These are phyloP conservation scores for Boeremia lycopersici DNA, from an alignment of 2,329 filamentous ascomycete species.

Conservation along the genomic window DNA sequence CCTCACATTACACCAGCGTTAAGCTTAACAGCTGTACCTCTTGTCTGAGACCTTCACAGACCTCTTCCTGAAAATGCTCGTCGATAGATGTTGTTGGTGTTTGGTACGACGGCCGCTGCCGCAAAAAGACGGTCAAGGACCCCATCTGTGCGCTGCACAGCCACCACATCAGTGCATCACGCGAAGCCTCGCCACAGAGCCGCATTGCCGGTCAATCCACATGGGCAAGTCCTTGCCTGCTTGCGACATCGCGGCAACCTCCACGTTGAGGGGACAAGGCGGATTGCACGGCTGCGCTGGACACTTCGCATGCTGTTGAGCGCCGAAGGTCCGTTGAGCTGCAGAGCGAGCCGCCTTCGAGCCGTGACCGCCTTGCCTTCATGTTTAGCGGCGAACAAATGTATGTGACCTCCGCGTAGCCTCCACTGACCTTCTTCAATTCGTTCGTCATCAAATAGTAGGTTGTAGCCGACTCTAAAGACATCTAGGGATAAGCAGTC, in stretches of 20 bases:
- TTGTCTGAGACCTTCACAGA: neutral
- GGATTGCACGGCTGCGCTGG: conserved; percentile 9
- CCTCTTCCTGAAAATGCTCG: too few species aligned
- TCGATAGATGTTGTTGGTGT: neutral
- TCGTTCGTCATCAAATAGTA: too few species aligned
- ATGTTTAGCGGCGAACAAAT: neutral
- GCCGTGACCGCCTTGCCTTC: neutral
- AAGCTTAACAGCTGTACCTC: conserved; percentile 3
- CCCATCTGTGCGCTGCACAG: conserved; percentile 14
- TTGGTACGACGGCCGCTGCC: conserved; percentile 10
- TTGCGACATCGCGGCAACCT: neutral
- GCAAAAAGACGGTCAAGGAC: conserved; percentile 11
- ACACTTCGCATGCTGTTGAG: neutral
- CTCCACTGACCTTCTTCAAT: too few species aligned
- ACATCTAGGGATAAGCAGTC: neutral
- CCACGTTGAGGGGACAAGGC: conserved; percentile 1
- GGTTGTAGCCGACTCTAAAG: too few species aligned
- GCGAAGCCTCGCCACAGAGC: conserved; percentile 8
- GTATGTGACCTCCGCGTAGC: too few species aligned
- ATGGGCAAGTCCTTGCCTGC: conserved; percentile 1
- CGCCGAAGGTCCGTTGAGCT: neutral
- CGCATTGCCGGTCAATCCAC: conserved; percentile 16
- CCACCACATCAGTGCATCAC: conserved; percentile 16
- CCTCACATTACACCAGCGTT: neutral
- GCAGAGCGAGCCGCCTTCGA: neutral